phyloP scores from a whole-genome alignment of 306 rosid species.

The Cajanus cajan region DNA sequence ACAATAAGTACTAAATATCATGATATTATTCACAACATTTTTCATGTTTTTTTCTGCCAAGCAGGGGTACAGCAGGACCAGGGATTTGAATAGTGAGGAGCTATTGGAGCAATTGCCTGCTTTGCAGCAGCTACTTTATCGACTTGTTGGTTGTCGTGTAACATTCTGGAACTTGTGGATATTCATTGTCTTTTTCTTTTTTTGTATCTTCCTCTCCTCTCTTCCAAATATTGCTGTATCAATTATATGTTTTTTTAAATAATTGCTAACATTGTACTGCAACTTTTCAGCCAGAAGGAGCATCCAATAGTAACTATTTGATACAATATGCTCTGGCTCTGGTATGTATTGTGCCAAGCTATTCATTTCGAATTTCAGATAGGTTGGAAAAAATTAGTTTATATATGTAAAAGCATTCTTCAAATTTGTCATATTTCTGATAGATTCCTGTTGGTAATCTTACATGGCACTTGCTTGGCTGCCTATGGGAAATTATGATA shows the following conservation, averaged over 20 bases:
- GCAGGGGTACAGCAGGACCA: slow-evolving; percentile 75
- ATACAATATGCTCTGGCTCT: slow-evolving; percentile 86
- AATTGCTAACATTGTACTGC: slow-evolving; percentile 3
- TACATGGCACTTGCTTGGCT: background rate
- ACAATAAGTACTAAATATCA: too few species aligned
- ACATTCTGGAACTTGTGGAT: slow-evolving; percentile 16
- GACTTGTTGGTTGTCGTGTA: slow-evolving; percentile 80
- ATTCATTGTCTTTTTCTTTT: background rate
- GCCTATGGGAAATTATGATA: background rate
- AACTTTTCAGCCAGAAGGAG: slow-evolving; percentile 80
- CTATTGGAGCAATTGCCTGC: slow-evolving; percentile 83
- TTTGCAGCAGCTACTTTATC: slow-evolving; percentile 72
- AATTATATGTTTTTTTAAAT: background rate
- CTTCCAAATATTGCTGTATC: background rate
- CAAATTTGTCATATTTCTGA: background rate
- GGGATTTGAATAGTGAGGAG: slow-evolving; percentile 73
- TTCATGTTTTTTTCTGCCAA: background rate
- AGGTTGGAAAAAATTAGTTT: background rate
- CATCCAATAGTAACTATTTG: slow-evolving; percentile 60
- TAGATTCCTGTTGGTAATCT: background rate
- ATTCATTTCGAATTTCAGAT: background rate
- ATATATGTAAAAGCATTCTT: background rate
- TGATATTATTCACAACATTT: background rate
- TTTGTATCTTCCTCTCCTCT: background rate
- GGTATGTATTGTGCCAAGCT: slow-evolving; percentile 42